These are phyloP conservation scores for Aspergillus chevalieri DNA, from an alignment of 2,329 filamentous ascomycete species.

Conservation along the genomic window DNA sequence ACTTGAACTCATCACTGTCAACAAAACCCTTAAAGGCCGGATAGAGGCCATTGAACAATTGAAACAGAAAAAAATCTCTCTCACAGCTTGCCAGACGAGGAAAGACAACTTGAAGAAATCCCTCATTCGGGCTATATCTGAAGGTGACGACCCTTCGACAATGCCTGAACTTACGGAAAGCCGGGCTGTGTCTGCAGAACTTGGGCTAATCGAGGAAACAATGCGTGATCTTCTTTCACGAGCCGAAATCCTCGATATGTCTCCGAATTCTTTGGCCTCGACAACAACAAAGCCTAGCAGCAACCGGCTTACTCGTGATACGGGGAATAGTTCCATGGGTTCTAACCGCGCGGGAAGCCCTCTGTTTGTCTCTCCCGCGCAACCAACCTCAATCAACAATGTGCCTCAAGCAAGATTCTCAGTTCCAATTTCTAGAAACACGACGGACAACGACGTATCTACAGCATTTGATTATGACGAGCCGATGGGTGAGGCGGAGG, in stretches of 20 bases:
- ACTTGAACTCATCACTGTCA: constrained; percentile 29
- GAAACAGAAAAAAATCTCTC: constrained; percentile 21
- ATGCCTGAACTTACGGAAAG: constrained; percentile 28
- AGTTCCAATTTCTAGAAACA: constrained; percentile 2
- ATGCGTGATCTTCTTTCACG: constrained; percentile 29
- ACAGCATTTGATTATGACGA: constrained; percentile 16
- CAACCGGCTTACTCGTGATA: background rate
- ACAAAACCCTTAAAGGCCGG: constrained; percentile 29
- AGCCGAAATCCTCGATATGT: constrained; percentile 21
- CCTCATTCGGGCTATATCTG: constrained; percentile 30
- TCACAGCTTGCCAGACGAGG: constrained; percentile 22
- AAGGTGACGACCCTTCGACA: constrained; percentile 25
- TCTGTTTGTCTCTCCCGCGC: constrained; percentile 3
- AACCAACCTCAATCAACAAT: constrained; percentile 1
- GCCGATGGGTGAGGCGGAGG: constrained; percentile 18
- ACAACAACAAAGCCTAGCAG: background rate
- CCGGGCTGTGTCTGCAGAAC: constrained; percentile 24
- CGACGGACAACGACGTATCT: constrained; percentile 1
- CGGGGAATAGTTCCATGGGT: background rate
- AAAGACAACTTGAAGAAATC: constrained; percentile 30
- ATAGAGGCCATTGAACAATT: constrained; percentile 34
- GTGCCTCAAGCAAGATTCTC: constrained; percentile 1
- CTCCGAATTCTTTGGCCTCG: background rate
- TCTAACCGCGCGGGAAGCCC: background rate
- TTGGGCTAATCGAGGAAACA: constrained; percentile 28